Evolutionary conservation across 352 stramenopile genomes (phyloP).

Genomic region (Phytophthora boehmeriae): DNA sequence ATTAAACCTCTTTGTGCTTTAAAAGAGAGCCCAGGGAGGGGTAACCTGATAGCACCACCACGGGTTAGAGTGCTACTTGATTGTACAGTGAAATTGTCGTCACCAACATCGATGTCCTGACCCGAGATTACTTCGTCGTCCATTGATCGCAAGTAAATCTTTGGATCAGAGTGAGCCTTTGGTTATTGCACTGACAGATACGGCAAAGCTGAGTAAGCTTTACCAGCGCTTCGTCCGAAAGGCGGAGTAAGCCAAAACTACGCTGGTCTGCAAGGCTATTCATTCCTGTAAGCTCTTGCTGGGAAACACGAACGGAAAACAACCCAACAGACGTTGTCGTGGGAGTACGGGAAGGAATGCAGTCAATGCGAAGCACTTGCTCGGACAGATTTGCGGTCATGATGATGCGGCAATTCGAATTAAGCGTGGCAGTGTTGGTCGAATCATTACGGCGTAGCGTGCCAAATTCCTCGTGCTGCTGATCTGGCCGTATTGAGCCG

Average conservation of each 20-base stretch:
- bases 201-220: constrained; percentile 26
- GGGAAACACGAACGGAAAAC: constrained; percentile 11
- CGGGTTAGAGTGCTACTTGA: neutral
- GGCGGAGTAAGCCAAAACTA: constrained; percentile 18
- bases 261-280: neutral
- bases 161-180: constrained; percentile 4
- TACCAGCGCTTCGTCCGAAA: constrained; percentile 23
- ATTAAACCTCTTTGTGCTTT: constrained; percentile 16
- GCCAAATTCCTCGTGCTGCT: constrained; percentile 1
- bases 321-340: neutral
- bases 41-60: constrained; percentile 3
- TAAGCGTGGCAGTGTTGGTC: constrained; percentile 1
- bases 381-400: constrained; percentile 26
- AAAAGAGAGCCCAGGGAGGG: constrained; percentile 31
- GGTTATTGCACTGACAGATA: constrained; percentile 25
- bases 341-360: constrained; percentile 4
- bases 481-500: neutral
- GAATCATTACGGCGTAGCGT: neutral
- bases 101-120: constrained; percentile 1
- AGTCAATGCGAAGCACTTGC: constrained; percentile 25
- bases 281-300: constrained; percentile 16
- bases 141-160: constrained; percentile 16
- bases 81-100: neutral
- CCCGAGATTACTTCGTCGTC: neutral
- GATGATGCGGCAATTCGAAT: constrained; percentile 7